Evolutionary conservation across 192 early-diverging fungal genomes (phyloP).

Genomic region (Radiomyces spectabilis): DNA sequence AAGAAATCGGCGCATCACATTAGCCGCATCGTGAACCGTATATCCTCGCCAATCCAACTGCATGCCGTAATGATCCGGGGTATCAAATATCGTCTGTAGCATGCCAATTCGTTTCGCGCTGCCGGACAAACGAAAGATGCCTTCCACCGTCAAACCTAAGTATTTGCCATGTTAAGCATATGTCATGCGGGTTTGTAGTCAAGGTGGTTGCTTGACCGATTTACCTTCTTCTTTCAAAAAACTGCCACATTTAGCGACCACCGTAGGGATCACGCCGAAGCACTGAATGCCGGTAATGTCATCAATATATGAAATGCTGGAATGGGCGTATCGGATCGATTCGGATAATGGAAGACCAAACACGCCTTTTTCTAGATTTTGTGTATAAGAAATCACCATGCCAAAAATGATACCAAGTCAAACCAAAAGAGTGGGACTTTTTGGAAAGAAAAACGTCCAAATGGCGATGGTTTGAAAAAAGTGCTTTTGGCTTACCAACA

Average conservation of each 20-base stretch:
- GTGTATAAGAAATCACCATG: background rate
- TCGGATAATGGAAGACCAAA: conserved; percentile 16
- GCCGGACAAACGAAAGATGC: conserved; percentile 75
- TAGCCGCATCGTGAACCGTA: conserved; percentile 70
- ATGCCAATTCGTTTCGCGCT: conserved; percentile 59
- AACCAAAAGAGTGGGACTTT: too few relatives aligned
- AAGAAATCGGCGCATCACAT: conserved; percentile 61
- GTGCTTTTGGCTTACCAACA: conserved; percentile 1
- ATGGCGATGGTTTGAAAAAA: background rate
- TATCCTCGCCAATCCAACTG: conserved; percentile 53
- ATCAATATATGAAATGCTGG: conserved; percentile 18
- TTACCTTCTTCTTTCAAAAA: conserved; percentile 26
- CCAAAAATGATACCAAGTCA: too few relatives aligned
- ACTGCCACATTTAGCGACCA: conserved; percentile 23
- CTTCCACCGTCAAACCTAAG: conserved; percentile 26
- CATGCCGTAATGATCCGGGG: conserved; percentile 47
- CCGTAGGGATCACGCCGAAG: conserved; percentile 12
- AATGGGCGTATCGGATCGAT: conserved; percentile 19
- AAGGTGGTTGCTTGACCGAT: background rate
- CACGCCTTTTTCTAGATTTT: conserved; percentile 8
- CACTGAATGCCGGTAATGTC: conserved; percentile 3
- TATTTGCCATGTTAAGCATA: too few relatives aligned
- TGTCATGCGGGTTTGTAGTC: background rate
- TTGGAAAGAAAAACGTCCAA: too few relatives aligned
- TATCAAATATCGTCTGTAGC: conserved; percentile 62